Conservation (phyloP, 2,329 filamentous ascomycete genomes). For the Fusarium sambucinum region DNA sequence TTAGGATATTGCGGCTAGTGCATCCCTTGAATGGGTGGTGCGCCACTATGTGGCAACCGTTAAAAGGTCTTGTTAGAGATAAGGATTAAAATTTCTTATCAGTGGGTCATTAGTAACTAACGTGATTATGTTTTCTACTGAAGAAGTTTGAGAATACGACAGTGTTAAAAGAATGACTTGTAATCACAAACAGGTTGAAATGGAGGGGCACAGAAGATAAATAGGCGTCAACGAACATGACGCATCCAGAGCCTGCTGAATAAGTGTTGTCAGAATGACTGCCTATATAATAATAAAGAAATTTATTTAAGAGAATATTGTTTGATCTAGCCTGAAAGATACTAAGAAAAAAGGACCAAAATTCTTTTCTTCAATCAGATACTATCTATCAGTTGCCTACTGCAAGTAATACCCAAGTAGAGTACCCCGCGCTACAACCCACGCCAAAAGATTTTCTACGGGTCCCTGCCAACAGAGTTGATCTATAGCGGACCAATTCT, state of each 20-base stretch:
- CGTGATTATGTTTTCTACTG: background rate
- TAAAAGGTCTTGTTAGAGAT: slow-evolving; percentile 12
- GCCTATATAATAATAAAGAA: background rate
- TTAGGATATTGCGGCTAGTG: slow-evolving; percentile 33
- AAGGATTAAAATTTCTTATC: slow-evolving; percentile 33
- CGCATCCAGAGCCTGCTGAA: slow-evolving; percentile 25
- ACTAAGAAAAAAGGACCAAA: background rate
- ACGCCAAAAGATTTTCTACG: slow-evolving; percentile 47
- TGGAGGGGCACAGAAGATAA: slow-evolving; percentile 6
- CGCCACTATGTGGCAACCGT: slow-evolving; percentile 34
- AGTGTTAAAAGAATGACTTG: background rate
- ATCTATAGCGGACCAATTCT: slow-evolving; percentile 45
- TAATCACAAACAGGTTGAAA: background rate
- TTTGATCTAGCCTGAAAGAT: background rate
- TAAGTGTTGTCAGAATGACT: background rate
- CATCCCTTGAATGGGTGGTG: slow-evolving; percentile 3
- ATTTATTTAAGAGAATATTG: background rate
- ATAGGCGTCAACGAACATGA: slow-evolving; percentile 41
- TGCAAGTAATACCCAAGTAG: background rate
- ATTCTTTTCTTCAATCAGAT: background rate
- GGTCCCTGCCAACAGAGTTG: slow-evolving; percentile 37
- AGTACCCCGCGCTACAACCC: slow-evolving; percentile 44
- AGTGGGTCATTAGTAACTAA: background rate
- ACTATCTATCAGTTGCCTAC: too few relatives aligned
- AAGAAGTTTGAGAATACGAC: background rate